Evolutionary conservation across 129 eudicot species (phyloP).

Genomic region (Chrysanthemum seticuspe): DNA sequence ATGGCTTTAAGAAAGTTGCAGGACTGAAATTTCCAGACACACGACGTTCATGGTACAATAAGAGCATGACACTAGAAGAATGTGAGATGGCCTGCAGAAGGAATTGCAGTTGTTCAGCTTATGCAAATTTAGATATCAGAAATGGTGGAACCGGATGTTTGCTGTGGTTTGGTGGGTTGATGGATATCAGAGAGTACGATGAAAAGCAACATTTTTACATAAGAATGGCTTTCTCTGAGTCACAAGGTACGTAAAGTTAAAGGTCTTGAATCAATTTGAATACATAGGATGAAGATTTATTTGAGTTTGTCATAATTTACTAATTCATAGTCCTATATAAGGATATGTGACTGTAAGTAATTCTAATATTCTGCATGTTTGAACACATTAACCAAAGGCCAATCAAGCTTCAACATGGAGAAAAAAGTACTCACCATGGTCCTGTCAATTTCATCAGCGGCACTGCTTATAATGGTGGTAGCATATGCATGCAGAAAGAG

Average conservation of each 20-base stretch:
- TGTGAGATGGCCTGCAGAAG: conserved; percentile 32
- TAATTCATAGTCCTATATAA: no score
- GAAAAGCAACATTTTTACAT: conserved; percentile 16
- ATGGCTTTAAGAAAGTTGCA: conserved; percentile 20
- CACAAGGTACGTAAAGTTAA: conserved; percentile 2
- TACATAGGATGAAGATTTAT: no score
- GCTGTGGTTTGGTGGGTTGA: conserved; percentile 43
- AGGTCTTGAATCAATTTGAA: no score
- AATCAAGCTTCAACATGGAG: no score
- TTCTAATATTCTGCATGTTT: no score
- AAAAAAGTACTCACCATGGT: not conserved
- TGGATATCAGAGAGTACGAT: conserved; percentile 19
- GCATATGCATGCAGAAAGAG: not conserved
- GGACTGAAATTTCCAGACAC: conserved; percentile 40
- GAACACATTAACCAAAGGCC: no score
- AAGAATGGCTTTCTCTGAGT: conserved; percentile 24
- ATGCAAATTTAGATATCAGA: conserved; percentile 28
- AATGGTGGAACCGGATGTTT: conserved; percentile 47
- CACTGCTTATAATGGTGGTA: not conserved
- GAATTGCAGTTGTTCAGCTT: conserved; percentile 52
- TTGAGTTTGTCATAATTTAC: no score
- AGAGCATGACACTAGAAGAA: conserved; percentile 20
- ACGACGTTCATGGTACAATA: conserved; percentile 22
- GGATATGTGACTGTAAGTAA: no score
- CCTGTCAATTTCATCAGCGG: not conserved